Conservation (phyloP, 306 rosid species). For the Castanopsis chinensis region DNA sequence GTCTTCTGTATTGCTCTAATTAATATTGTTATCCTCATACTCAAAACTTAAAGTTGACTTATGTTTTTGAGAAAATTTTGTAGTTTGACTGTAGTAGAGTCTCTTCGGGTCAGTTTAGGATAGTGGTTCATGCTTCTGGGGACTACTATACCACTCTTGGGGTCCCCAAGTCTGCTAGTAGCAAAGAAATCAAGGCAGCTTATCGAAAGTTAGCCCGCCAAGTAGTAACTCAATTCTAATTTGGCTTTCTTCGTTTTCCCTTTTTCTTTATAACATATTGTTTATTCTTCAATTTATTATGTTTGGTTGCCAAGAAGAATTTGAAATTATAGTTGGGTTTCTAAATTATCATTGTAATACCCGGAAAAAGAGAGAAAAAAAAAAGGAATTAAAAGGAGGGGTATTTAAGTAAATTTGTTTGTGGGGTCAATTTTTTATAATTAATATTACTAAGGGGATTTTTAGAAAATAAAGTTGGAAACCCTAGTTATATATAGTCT, state of each 20-base stretch:
- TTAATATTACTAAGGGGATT: too few relatives aligned
- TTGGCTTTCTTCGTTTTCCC: background rate
- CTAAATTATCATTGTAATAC: background rate
- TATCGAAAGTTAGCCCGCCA: constrained; percentile 93
- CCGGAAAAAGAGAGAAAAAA: too few relatives aligned
- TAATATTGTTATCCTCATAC: too few relatives aligned
- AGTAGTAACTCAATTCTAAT: constrained; percentile 46
- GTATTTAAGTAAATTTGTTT: too few relatives aligned
- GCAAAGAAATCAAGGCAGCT: constrained; percentile 88
- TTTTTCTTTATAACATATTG: background rate
- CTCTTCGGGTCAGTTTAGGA: constrained; percentile 38
- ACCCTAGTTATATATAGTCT: too few relatives aligned
- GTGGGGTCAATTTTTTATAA: too few relatives aligned
- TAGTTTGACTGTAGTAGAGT: background rate
- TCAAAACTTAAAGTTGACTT: too few relatives aligned
- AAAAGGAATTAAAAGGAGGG: too few relatives aligned
- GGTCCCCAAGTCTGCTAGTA: constrained; percentile 66
- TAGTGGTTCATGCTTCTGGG: constrained; percentile 62
- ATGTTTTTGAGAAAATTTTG: too few relatives aligned
- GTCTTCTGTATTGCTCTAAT: too few relatives aligned
- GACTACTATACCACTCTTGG: constrained; percentile 90
- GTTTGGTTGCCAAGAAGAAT: background rate
- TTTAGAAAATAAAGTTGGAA: too few relatives aligned
- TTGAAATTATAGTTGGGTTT: background rate
- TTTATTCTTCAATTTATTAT: too few relatives aligned